phyloP scores from a whole-genome alignment of 805 yeast species.

The Wickerhamomyces mucosus region DNA sequence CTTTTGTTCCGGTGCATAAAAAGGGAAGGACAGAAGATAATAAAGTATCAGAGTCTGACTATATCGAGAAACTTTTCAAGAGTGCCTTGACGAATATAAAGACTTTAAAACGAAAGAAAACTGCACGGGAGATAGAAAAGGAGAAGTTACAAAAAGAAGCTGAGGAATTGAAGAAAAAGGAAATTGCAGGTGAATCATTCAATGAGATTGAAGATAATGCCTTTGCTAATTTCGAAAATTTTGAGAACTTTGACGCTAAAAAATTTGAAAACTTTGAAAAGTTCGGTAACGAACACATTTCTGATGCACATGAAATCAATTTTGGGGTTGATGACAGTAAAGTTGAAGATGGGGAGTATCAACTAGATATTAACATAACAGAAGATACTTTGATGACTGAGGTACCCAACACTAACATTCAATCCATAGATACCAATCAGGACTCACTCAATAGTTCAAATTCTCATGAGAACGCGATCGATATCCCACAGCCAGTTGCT shows the following conservation, averaged over 20 bases:
- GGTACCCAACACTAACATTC: too few species aligned
- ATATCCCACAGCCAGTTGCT: too few species aligned
- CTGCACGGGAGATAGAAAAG: conserved; percentile 20
- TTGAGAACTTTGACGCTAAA: conserved; percentile 17
- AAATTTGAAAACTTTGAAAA: conserved; percentile 25
- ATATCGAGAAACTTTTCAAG: conserved; percentile 24
- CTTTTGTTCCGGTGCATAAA: conserved; percentile 5
- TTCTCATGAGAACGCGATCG: too few species aligned
- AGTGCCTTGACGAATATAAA: conserved; percentile 22
- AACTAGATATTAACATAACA: too few species aligned
- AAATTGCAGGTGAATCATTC: neutral
- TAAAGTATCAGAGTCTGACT: conserved; percentile 10
- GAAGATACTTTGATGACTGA: too few species aligned
- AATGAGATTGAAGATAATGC: conserved; percentile 1
- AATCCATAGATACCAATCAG: too few species aligned
- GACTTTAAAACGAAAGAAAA: conserved; percentile 24
- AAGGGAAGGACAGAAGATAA: neutral
- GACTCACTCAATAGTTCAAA: too few species aligned
- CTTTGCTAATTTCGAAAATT: conserved; percentile 8
- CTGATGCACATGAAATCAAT: too few species aligned
- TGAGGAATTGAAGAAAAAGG: conserved; percentile 4
- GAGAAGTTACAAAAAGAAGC: conserved; percentile 8
- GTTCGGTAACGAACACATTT: conserved; percentile 9
- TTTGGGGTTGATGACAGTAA: too few species aligned
- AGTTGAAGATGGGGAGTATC: too few species aligned